These are phyloP conservation scores for Shiraia sp. DNA, from an alignment of 2,329 filamentous ascomycete species.

Conservation along the genomic window DNA sequence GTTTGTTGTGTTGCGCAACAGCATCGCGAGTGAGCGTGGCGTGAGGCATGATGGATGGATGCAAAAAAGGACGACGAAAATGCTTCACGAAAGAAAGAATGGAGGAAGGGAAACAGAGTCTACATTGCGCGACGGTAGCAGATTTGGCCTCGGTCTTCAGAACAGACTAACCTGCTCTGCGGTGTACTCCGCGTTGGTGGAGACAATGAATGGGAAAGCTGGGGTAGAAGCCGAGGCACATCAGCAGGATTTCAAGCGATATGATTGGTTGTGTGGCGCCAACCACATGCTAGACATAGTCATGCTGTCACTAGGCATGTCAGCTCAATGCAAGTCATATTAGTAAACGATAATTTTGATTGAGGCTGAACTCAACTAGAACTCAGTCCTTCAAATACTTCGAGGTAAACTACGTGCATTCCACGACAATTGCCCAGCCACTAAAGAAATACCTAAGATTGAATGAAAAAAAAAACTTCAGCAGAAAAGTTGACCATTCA, in stretches of 20 bases:
- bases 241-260: slow-evolving; percentile 2
- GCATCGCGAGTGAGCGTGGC: slow-evolving; percentile 55
- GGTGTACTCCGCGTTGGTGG: slow-evolving; percentile 17
- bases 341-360: too few species aligned
- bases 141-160: slow-evolving; percentile 20
- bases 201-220: slow-evolving; percentile 11
- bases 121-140: slow-evolving; percentile 12
- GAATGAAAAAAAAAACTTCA: too few species aligned
- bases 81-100: background rate
- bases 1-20: slow-evolving; percentile 75
- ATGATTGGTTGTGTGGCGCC: slow-evolving; percentile 6
- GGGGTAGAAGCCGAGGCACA: slow-evolving; percentile 29
- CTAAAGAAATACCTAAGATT: too few species aligned
- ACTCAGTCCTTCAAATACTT: too few species aligned
- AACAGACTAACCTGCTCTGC: slow-evolving; percentile 21
- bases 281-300: too few species aligned
- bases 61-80: background rate
- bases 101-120: slow-evolving; percentile 3
- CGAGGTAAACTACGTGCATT: too few species aligned
- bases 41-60: slow-evolving; percentile 33
- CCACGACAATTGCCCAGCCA: too few species aligned
- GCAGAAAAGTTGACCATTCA: too few species aligned
- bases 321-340: too few species aligned
- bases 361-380: too few species aligned
- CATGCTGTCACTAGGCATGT: too few species aligned